phyloP scores from a whole-genome alignment of 768 basidiomycete species.

The Royoungia palumana region DNA sequence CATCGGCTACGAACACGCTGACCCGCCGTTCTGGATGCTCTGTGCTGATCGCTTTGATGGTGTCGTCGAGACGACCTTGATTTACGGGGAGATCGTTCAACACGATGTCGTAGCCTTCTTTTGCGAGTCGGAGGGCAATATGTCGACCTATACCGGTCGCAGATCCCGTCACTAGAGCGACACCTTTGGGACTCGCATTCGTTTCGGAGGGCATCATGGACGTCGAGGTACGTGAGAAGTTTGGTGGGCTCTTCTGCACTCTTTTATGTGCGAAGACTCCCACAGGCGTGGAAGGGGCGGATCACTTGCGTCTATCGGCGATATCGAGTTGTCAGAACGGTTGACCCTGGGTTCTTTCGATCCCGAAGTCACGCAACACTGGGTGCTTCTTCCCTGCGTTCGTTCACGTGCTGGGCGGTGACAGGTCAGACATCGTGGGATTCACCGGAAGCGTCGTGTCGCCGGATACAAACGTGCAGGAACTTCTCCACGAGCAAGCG shows the following conservation, averaged over 20 bases:
- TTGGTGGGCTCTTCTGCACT: too few species aligned
- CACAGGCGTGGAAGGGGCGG: too few species aligned
- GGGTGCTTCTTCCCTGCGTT: neutral
- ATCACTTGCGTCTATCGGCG: neutral
- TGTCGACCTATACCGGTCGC: constrained; percentile 33
- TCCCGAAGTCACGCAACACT: too few species aligned
- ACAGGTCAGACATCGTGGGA: too few species aligned
- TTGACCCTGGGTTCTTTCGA: too few species aligned
- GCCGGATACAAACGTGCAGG: too few species aligned
- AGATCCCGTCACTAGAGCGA: constrained; percentile 32
- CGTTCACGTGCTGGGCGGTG: too few species aligned
- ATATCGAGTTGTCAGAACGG: neutral
- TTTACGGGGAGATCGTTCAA: constrained; percentile 33
- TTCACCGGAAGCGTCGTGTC: too few species aligned
- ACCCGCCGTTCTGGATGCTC: constrained; percentile 8
- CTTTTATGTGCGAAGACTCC: neutral
- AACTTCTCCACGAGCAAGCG: too few species aligned
- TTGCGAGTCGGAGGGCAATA: constrained; percentile 36
- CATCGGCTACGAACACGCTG: constrained; percentile 19
- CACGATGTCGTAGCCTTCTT: constrained; percentile 35
- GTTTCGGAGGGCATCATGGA: constrained; percentile 6
- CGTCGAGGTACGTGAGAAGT: neutral
- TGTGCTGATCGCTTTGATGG: constrained; percentile 13
- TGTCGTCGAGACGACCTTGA: constrained; percentile 12
- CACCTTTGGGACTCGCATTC: constrained; percentile 20